A percentile compares a stretch with the other conserved stretches of the same genome.
Evolutionary conservation across 306 rosid species (phyloP).

Genomic region (Elaeagnus macrophylla): DNA sequence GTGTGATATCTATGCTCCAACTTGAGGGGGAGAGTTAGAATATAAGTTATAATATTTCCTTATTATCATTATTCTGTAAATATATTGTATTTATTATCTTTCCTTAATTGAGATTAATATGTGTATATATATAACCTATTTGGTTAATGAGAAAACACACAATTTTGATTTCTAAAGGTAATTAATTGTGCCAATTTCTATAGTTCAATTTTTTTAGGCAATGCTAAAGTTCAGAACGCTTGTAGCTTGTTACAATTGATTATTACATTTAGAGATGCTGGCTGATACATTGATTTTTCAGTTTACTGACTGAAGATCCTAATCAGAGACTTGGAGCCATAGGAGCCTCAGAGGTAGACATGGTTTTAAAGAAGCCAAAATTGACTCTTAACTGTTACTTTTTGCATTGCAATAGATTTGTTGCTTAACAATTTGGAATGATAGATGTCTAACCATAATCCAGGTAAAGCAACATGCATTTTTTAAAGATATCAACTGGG

Average conservation of each 20-base stretch:
- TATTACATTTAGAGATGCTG: constrained; percentile 4
- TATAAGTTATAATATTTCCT: too few relatives aligned
- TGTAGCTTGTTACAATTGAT: background rate
- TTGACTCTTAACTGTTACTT: constrained; percentile 6
- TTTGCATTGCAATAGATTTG: background rate
- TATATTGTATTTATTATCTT: too few relatives aligned
- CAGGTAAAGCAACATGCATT: constrained; percentile 92
- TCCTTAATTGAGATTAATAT: too few relatives aligned
- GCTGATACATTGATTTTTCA: constrained; percentile 36
- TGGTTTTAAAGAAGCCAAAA: constrained; percentile 7
- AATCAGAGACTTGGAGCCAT: constrained; percentile 89
- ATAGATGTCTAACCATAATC: constrained; percentile 16
- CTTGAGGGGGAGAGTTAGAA: too few relatives aligned
- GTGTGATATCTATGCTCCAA: too few relatives aligned
- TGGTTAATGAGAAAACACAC: too few relatives aligned
- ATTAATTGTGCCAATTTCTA: too few relatives aligned
- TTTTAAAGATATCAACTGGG: constrained; percentile 98
- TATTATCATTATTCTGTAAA: too few relatives aligned
- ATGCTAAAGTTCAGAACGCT: too few relatives aligned
- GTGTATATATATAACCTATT: too few relatives aligned
- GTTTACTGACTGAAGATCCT: constrained; percentile 94
- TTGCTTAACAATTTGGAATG: constrained; percentile 1
- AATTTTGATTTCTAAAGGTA: too few relatives aligned
- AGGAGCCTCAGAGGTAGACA: constrained; percentile 86
- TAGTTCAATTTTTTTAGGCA: too few relatives aligned